These are phyloP conservation scores for Hansenula lynferdii DNA, from an alignment of 1,139 yeast species.

Conservation along the genomic window DNA sequence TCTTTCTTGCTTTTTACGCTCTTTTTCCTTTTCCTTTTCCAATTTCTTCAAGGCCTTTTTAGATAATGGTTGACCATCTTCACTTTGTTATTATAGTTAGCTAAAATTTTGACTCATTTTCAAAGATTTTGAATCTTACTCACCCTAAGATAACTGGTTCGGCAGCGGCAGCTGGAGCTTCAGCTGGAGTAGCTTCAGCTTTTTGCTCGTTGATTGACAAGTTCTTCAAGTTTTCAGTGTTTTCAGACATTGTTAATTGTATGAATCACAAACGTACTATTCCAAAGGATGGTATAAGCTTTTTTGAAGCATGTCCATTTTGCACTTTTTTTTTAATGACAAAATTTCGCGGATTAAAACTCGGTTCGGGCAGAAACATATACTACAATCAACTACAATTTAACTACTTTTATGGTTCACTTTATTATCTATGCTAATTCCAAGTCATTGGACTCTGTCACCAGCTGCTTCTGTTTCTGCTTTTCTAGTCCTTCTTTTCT, in stretches of 20 bases:
- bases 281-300: no score
- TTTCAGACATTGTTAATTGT: conserved; percentile 31
- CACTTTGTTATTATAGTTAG: conserved; percentile 6
- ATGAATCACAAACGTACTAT: no score
- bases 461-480: conserved; percentile 25
- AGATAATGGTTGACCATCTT: conserved; percentile 91
- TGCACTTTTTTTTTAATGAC: no score
- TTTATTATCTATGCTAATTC: no score
- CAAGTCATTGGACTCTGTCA: no score
- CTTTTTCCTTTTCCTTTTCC: conserved; percentile 91
- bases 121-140: not conserved
- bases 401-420: no score
- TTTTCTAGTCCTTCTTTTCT: conserved; percentile 55
- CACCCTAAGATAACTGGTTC: conserved; percentile 27
- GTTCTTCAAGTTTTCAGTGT: conserved; percentile 32
- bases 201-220: conserved; percentile 27
- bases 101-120: not conserved
- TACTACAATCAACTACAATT: no score
- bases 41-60: conserved; percentile 94
- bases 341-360: no score
- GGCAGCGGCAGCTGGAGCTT: conserved; percentile 15
- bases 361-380: no score
- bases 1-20: conserved; percentile 86
- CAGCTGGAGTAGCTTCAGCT: conserved; percentile 10
- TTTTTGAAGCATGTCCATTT: no score